Evolutionary conservation across 768 basidiomycete genomes (phyloP).

Genomic region (Daedaleopsis nitida): DNA sequence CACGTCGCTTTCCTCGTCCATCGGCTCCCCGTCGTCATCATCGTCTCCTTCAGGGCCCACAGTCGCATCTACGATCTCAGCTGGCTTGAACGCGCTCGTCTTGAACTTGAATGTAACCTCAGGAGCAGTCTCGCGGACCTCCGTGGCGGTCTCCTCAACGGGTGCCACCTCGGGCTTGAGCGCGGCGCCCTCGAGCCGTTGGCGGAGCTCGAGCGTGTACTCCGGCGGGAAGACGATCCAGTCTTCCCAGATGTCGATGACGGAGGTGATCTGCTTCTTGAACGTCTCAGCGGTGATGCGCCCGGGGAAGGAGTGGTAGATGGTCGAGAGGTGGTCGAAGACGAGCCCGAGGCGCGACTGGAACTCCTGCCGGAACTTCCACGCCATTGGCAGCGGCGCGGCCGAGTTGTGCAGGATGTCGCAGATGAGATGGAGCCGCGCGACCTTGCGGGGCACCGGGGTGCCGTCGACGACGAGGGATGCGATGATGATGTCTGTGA

Average conservation of each 20-base stretch:
- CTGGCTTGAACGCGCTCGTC: conserved; percentile 74
- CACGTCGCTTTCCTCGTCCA: conserved; percentile 48
- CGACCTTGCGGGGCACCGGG: conserved; percentile 95
- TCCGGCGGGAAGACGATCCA: conserved; percentile 97
- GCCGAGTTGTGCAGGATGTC: conserved; percentile 98
- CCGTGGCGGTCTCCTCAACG: conserved; percentile 29
- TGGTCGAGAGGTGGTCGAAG: conserved; percentile 92
- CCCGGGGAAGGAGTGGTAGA: conserved; percentile 95
- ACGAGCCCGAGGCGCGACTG: conserved; percentile 89
- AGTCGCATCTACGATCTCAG: conserved; percentile 42
- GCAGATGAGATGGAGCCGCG: conserved; percentile 92
- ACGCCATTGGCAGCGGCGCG: conserved; percentile 90
- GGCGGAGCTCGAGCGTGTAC: conserved; percentile 72
- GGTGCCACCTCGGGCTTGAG: conserved; percentile 31
- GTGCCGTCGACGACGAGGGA: conserved; percentile 91
- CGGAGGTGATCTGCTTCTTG: conserved; percentile 85
- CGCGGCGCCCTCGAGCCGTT: conserved; percentile 67
- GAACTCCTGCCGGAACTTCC: conserved; percentile 96
- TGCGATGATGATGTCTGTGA: conserved; percentile 86
- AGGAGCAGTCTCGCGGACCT: conserved; percentile 33
- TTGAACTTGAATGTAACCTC: conserved; percentile 67
- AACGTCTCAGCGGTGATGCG: conserved; percentile 96
- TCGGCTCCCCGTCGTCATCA: conserved; percentile 43
- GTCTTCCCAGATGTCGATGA: conserved; percentile 97
- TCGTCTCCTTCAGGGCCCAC: conserved; percentile 18